A percentile compares a stretch with the other conserved stretches of the same genome.
These are phyloP conservation scores for Colletotrichum euphorbiae DNA, from an alignment of 2,329 filamentous ascomycete genomes.

Conservation along the genomic window DNA sequence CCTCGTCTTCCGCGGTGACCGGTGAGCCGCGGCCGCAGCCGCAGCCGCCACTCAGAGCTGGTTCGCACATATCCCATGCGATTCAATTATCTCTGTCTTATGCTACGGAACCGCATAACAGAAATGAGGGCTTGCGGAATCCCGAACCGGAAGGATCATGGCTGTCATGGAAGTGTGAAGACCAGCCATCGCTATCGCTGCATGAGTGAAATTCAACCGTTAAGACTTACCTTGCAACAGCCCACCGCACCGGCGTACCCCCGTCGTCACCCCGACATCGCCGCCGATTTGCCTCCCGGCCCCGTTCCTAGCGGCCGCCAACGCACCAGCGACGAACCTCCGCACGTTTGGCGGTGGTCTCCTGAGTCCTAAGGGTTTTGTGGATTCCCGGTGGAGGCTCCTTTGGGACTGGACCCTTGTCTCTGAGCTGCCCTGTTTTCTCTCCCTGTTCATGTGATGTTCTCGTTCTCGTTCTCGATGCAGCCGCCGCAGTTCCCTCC, in stretches of 20 bases:
- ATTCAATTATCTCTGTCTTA: no score
- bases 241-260: neutral
- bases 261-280: neutral
- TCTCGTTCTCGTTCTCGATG: neutral
- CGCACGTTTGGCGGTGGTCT: neutral
- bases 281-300: conserved; percentile 8
- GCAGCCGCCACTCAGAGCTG: no score
- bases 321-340: neutral
- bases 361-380: conserved; percentile 1
- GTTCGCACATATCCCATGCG: no score
- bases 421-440: conserved; percentile 4
- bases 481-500: neutral
- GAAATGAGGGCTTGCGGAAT: no score
- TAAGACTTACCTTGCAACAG: no score
- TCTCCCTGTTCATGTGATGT: neutral
- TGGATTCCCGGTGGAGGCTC: neutral
- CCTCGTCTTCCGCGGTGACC: neutral
- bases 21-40: neutral
- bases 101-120: no score
- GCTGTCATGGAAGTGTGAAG: no score
- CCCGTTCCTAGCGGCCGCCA: conserved; percentile 9
- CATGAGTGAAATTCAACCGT: no score
- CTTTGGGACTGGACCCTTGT: neutral
- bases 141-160: no score
- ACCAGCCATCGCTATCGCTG: no score